Evolutionary conservation across 768 basidiomycete genomes (phyloP).

Genomic region (Panaeolus papilionaceus): DNA sequence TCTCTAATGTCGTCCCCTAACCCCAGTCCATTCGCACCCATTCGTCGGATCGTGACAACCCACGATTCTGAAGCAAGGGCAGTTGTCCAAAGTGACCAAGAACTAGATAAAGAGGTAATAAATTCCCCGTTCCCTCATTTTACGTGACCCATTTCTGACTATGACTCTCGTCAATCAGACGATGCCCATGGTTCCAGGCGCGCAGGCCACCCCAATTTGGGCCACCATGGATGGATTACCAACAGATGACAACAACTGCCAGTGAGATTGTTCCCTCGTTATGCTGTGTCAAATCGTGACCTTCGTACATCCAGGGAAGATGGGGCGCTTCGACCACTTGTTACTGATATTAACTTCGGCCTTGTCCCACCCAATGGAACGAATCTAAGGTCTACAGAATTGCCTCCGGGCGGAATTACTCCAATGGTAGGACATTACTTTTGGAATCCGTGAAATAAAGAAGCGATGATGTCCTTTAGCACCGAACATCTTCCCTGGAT

Average conservation of each 20-base stretch:
- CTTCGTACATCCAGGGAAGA: slow-evolving; percentile 46
- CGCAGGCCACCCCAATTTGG: slow-evolving; percentile 51
- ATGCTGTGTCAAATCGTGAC: slow-evolving; percentile 3
- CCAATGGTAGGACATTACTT: slow-evolving; percentile 48
- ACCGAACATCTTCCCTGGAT: slow-evolving; percentile 63
- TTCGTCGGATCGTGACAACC: slow-evolving; percentile 58
- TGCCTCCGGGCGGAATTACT: slow-evolving; percentile 56
- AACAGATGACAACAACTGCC: slow-evolving; percentile 58
- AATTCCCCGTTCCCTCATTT: neutral
- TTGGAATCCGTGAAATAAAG: neutral
- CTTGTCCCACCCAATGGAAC: slow-evolving; percentile 52
- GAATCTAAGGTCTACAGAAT: slow-evolving; percentile 57
- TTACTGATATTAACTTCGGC: slow-evolving; percentile 45
- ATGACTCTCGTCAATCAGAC: slow-evolving; percentile 28
- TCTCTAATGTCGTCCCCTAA: slow-evolving; percentile 30
- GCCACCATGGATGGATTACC: slow-evolving; percentile 54
- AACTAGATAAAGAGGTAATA: slow-evolving; percentile 37
- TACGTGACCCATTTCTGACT: neutral
- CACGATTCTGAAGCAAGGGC: slow-evolving; percentile 51
- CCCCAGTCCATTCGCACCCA: slow-evolving; percentile 36
- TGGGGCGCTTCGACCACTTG: slow-evolving; percentile 49
- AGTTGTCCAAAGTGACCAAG: slow-evolving; percentile 43
- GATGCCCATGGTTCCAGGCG: slow-evolving; percentile 43
- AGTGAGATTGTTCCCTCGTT: slow-evolving; percentile 32
- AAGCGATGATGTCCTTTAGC: slow-evolving; percentile 28